These are phyloP conservation scores for Daldinia vernicosa DNA, from an alignment of 495 filamentous ascomycete genomes.

Conservation along the genomic window DNA sequence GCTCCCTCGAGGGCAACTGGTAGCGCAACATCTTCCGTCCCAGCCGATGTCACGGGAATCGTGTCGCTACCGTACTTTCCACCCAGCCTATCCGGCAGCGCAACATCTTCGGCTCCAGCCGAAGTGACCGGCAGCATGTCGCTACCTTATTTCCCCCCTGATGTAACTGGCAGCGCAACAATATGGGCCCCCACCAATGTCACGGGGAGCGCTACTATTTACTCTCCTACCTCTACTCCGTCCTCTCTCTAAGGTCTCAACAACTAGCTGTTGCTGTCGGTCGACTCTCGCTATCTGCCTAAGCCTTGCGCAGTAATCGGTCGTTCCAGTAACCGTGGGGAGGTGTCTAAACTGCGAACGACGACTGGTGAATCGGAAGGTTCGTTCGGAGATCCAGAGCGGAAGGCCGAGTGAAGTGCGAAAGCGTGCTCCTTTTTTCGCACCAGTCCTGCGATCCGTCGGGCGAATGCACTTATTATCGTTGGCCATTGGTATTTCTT, in stretches of 20 bases:
- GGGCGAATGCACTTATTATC: neutral
- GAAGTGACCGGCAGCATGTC: neutral
- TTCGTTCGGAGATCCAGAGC: slow-evolving; percentile 1
- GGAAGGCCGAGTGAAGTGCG: slow-evolving; percentile 21
- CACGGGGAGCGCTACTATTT: slow-evolving; percentile 3
- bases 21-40: neutral
- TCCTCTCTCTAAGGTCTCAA: slow-evolving; percentile 9
- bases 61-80: neutral
- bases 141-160: neutral
- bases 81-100: neutral
- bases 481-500: neutral
- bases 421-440: slow-evolving; percentile 1
- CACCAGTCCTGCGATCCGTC: neutral
- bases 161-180: slow-evolving; percentile 2
- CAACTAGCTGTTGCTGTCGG: neutral
- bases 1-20: neutral
- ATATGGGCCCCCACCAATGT: neutral
- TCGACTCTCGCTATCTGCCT: slow-evolving; percentile 13
- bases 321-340: slow-evolving; percentile 20
- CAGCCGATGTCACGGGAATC: neutral
- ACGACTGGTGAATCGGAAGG: slow-evolving; percentile 9
- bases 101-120: neutral
- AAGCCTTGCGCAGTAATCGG: neutral
- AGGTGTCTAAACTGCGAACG: slow-evolving; percentile 15
- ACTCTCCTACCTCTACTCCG: neutral